These are phyloP conservation scores for Chlamydomonas applanata DNA, from an alignment of 139 green algal genomes.

Conservation along the genomic window DNA sequence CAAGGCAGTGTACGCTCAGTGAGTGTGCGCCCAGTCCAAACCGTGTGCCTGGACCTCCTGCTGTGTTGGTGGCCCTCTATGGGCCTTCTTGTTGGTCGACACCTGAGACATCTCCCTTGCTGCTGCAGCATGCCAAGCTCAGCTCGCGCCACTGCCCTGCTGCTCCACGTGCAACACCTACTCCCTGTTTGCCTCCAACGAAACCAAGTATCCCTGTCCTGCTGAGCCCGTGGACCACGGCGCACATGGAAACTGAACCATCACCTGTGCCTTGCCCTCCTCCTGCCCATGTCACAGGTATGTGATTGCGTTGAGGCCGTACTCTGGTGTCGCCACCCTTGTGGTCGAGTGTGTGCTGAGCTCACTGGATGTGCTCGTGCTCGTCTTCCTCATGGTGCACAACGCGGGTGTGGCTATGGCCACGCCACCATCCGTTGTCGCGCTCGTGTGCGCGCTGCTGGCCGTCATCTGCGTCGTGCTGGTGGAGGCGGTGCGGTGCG, in stretches of 20 bases:
- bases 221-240: neutral
- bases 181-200: neutral
- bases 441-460: neutral
- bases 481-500: neutral
- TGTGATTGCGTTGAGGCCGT: conserved; percentile 4
- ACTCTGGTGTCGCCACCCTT: neutral
- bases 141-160: neutral
- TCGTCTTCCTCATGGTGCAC: neutral
- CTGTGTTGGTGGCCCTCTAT: too few species aligned
- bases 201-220: neutral
- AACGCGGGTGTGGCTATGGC: neutral
- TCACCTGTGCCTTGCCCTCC: neutral
- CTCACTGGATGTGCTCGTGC: neutral
- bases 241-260: neutral
- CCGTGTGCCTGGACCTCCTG: too few species aligned
- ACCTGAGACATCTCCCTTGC: too few species aligned
- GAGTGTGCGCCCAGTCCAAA: neutral
- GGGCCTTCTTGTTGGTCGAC: too few species aligned
- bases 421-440: neutral
- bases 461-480: neutral
- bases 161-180: neutral
- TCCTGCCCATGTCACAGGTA: neutral
- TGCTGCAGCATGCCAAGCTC: neutral
- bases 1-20: neutral
- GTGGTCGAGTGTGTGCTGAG: neutral